Evolutionary conservation across 108 stramenopile genomes (phyloP).

Genomic region (Cyclotella baltica): DNA sequence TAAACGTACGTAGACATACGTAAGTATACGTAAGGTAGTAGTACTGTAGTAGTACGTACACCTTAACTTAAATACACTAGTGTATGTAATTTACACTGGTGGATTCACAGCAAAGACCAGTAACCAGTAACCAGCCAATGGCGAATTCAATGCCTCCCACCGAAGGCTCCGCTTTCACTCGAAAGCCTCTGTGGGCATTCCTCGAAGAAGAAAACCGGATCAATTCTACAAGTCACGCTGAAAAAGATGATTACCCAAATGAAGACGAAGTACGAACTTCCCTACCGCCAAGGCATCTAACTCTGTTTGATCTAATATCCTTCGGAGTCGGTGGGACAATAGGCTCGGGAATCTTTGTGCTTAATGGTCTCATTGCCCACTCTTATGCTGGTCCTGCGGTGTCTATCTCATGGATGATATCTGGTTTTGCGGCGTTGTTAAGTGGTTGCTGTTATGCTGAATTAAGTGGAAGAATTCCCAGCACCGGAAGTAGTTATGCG

Average conservation of each 20-base stretch:
- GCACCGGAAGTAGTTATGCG: conserved; percentile 85
- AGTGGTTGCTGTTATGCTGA: conserved; percentile 91
- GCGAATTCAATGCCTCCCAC: not conserved
- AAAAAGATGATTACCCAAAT: not conserved
- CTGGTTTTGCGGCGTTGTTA: conserved; percentile 77
- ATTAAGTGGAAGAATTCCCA: conserved; percentile 74
- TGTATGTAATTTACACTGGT: no score
- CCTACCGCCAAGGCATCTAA: conserved; percentile 48
- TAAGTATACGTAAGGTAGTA: no score
- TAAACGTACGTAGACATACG: no score
- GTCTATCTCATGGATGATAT: conserved; percentile 68
- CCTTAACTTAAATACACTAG: no score
- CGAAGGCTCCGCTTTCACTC: conserved; percentile 10
- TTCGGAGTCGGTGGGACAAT: conserved; percentile 90
- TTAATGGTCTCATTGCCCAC: conserved; percentile 86
- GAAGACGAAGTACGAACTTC: not conserved
- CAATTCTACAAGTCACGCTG: not conserved
- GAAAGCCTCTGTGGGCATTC: conserved; percentile 26
- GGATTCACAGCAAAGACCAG: no score
- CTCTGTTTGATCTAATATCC: conserved; percentile 85
- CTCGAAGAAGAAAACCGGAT: conserved; percentile 11
- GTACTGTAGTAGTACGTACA: no score
- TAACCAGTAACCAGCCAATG: not conserved
- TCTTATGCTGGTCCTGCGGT: conserved; percentile 90
- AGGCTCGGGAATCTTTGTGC: conserved; percentile 91